A percentile compares a stretch with the other conserved stretches of the same genome.
phyloP scores from a whole-genome alignment of 2,329 filamentous ascomycete genomes.

The Teratosphaeria viscida region DNA sequence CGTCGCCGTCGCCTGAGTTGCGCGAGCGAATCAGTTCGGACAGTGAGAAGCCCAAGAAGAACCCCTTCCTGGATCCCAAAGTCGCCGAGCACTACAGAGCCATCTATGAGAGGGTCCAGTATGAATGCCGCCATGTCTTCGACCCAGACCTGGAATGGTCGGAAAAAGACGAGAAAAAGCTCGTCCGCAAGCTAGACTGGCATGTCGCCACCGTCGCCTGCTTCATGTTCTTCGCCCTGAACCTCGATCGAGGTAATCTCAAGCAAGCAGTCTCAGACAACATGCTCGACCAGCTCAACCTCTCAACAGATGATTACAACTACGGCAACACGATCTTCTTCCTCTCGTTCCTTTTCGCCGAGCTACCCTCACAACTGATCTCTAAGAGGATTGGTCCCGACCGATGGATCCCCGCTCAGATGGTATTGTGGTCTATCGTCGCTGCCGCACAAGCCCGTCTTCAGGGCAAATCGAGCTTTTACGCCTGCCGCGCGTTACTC shows the following conservation, averaged over 20 bases:
- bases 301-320: conserved; percentile 43
- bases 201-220: conserved; percentile 42
- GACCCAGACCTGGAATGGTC: conserved; percentile 49
- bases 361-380: conserved; percentile 31
- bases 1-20: not conserved
- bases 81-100: conserved; percentile 44
- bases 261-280: conserved; percentile 21
- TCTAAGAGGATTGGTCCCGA: conserved; percentile 36
- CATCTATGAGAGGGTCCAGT: conserved; percentile 36
- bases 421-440: conserved; percentile 37
- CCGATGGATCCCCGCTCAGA: conserved; percentile 30
- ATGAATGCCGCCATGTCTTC: conserved; percentile 50
- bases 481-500: conserved; percentile 29
- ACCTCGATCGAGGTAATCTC: conserved; percentile 44
- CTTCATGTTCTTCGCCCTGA: conserved; percentile 44
- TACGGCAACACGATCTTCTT: conserved; percentile 52
- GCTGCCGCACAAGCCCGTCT: conserved; percentile 25
- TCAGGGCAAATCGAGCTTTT: conserved; percentile 27
- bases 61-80: conserved; percentile 39
- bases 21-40: not conserved
- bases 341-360: conserved; percentile 59
- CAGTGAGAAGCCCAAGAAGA: conserved; percentile 1
- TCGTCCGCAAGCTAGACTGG: conserved; percentile 45
- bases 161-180: conserved; percentile 43
- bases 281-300: conserved; percentile 40